Evolutionary conservation across 2,329 filamentous ascomycete species (phyloP).

Genomic region (Monilinia vaccinii-corymbosi): DNA sequence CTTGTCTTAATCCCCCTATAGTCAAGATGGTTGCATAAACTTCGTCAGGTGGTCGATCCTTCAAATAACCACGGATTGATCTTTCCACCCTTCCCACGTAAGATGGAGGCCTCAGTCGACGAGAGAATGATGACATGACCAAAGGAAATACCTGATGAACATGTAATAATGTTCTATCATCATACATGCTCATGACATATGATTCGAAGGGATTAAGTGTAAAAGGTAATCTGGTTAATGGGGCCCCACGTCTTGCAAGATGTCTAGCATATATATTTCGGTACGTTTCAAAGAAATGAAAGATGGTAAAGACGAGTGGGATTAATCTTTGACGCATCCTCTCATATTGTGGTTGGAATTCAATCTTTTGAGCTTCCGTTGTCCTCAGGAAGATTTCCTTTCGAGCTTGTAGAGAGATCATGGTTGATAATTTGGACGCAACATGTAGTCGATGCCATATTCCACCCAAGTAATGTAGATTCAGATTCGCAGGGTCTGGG

Average conservation of each 20-base stretch:
- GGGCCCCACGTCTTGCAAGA: conserved; percentile 41
- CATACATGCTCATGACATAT: conserved; percentile 55
- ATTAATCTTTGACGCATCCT: conserved; percentile 57
- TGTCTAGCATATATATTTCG: conserved; percentile 49
- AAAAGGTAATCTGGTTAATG: conserved; percentile 43
- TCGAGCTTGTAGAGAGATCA: conserved; percentile 56
- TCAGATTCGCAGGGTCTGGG: conserved; percentile 39
- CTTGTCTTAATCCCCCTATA: conserved; percentile 52
- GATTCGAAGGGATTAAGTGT: conserved; percentile 54
- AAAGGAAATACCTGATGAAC: conserved; percentile 58
- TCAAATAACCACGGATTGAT: conserved; percentile 53
- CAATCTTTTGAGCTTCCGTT: conserved; percentile 43
- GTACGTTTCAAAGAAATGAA: conserved; percentile 60
- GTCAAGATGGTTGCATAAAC: conserved; percentile 52
- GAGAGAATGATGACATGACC: conserved; percentile 54
- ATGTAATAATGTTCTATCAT: conserved; percentile 51
- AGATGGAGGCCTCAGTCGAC: conserved; percentile 52
- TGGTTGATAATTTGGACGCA: conserved; percentile 49
- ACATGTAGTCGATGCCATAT: conserved; percentile 59
- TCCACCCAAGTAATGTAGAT: conserved; percentile 52
- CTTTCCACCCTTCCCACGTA: conserved; percentile 55
- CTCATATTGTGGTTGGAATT: conserved; percentile 52
- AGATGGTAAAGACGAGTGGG: conserved; percentile 54
- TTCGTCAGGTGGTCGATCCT: conserved; percentile 53
- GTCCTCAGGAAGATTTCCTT: conserved; percentile 55